Evolutionary conservation across 2,329 filamentous ascomycete genomes (phyloP), one percentile per base, ranked within the genome.

Genomic region (Lecanicillium sp.): DNA sequence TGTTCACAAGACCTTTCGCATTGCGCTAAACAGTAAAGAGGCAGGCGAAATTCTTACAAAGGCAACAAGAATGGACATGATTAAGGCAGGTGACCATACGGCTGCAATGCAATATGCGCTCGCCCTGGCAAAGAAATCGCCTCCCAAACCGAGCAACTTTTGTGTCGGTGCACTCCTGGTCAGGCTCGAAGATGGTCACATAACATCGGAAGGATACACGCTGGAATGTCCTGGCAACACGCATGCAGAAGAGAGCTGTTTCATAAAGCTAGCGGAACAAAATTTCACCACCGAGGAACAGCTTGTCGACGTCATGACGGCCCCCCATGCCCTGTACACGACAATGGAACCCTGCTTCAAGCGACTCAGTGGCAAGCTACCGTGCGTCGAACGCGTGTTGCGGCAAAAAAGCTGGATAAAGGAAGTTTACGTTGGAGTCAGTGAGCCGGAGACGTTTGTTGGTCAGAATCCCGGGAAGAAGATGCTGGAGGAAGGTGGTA

Each of bases 161-260:
- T 79, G 90, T 43, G 89, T 98, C 17, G 92, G 92, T 30, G 92
- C 92, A n/a, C 61, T 95, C n/a, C 71, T 97, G 29, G 72, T 92
- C 15, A 70, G 79, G 42, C 58, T 69, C 12, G 61, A 62, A 30
- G 70, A 66, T 27, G 71, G 79, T 49, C 57, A 63, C 18, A 68
- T 94, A 42, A 69, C 94, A 19, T 77, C 84, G 1, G 85, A 86
- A 2, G 90, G 92, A 39, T 97, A 90, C 65, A 96, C 92, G 0
- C 73, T 96, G 42, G 90, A 98, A 61, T 77, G 89, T 4, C 72
- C 79, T 0, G 92, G 90, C 30, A 98, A 98, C 64, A 97, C 92
- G 0, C 92, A 98, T 56, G 92, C 92, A 4, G 92, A 98, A 58
- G 88, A 98, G 64, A 90, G 84, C 60, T 94, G 87, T 55, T 73